Evolutionary conservation across 129 eudicot species (phyloP), one percentile per base, ranked within the genome.

Genomic region (Helichrysum umbraculigerum): DNA sequence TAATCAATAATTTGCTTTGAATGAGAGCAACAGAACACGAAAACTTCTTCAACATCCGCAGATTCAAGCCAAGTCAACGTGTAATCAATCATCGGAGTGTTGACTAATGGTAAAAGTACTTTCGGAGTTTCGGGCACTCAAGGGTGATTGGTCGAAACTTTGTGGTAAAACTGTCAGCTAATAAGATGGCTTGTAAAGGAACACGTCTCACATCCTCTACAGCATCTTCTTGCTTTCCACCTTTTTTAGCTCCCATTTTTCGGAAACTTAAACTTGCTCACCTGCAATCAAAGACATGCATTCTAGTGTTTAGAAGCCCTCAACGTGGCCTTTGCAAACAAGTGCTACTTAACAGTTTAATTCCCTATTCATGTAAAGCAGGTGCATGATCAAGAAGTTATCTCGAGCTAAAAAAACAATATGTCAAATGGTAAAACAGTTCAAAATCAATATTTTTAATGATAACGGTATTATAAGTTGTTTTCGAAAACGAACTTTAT

Each of bases 81-180:
- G 78, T 94, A 94, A 67, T 91, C 99, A 41, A 94, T 91, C 99
- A 94, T 94, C 8, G 97, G 99, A 34, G 85, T 83, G 72, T 91
- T 91, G 74, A 91, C 99, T 81, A 94, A 73, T 20, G 99, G 99
- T 59, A 74, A 16, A 34, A 56, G 78, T 72, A 91, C 99, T 76
- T 94, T 94, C 57, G 99, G 99, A 91, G 97, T 76, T 94, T 94
- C 57, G 99, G 99, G 76, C 96, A 90, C 79, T 94, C 99, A 21
- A 94, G 97, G 7, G 99, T 91, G 68, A 94, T 91, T 32, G 99
- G 99, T 7, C 96, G 88, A 81, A 94, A 94, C 69, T 85, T 88
- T 56, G 94, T 89, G 74, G 96, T 85, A 66, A 94, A 94, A 72
- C 97, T 94, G 75, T 94, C 99, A 6, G 99, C 99, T 79, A 94